A percentile compares a stretch with the other conserved stretches of the same genome.
phyloP scores from a whole-genome alignment of 2,329 filamentous ascomycete genomes.

The Sclerotinia nivalis region DNA sequence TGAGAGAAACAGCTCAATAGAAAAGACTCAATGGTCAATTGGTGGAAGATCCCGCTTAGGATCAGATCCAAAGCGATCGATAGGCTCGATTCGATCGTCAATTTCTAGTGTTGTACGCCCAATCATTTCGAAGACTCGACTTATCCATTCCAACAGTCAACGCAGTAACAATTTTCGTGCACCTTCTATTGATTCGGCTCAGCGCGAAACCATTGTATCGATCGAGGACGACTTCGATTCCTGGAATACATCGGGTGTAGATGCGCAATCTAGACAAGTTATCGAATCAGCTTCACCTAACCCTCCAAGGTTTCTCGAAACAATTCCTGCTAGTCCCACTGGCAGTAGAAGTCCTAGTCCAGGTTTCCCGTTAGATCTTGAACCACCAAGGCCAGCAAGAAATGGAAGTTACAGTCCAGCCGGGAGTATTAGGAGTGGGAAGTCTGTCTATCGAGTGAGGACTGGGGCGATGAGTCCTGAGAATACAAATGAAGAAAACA shows the following conservation, averaged over 20 bases:
- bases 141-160: constrained; percentile 48
- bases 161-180: constrained; percentile 42
- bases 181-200: constrained; percentile 51
- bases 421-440: constrained; percentile 31
- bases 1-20: constrained; percentile 30
- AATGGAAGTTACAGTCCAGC: constrained; percentile 40
- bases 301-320: constrained; percentile 58
- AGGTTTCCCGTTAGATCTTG: constrained; percentile 58
- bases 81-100: constrained; percentile 52
- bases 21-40: constrained; percentile 42
- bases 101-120: constrained; percentile 54
- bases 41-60: constrained; percentile 49
- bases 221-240: constrained; percentile 68
- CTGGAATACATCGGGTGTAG: constrained; percentile 72
- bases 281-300: constrained; percentile 47
- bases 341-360: constrained; percentile 67
- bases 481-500: constrained; percentile 60
- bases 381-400: constrained; percentile 46
- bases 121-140: constrained; percentile 56
- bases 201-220: constrained; percentile 31
- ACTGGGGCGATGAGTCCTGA: constrained; percentile 36
- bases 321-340: constrained; percentile 67
- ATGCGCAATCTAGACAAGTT: constrained; percentile 60
- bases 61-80: constrained; percentile 44
- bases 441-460: constrained; percentile 22